phyloP scores from a whole-genome alignment of 257 asterid genomes.

The Capsicum baccatum region DNA sequence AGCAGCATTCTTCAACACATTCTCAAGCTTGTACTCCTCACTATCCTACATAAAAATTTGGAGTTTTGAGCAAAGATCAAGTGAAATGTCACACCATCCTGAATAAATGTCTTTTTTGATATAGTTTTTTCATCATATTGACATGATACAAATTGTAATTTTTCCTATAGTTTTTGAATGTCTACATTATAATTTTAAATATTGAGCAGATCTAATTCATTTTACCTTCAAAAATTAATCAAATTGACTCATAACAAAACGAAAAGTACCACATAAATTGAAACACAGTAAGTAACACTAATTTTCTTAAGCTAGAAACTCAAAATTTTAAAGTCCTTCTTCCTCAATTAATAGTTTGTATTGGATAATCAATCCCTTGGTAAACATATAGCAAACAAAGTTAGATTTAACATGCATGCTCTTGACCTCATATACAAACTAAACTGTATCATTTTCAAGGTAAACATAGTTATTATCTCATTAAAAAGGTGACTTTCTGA shows the following conservation, averaged over 20 bases:
- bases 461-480: no score
- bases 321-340: neutral
- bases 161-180: neutral
- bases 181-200: neutral
- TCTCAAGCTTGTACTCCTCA: conserved; percentile 45
- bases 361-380: no score
- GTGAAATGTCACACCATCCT: neutral
- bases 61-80: neutral
- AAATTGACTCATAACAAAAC: neutral
- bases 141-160: neutral
- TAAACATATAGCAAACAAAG: no score
- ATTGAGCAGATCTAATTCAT: neutral
- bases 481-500: no score
- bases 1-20: conserved; percentile 49
- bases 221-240: neutral
- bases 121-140: neutral
- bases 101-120: neutral
- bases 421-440: no score
- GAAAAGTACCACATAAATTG: neutral
- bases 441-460: no score
- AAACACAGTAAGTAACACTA: neutral
- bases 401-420: no score
- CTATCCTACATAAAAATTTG: conserved; percentile 39
- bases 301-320: neutral
- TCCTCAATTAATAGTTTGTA: no score